Conservation (phyloP, 129 eudicot species). For the Sambucus nigra region DNA sequence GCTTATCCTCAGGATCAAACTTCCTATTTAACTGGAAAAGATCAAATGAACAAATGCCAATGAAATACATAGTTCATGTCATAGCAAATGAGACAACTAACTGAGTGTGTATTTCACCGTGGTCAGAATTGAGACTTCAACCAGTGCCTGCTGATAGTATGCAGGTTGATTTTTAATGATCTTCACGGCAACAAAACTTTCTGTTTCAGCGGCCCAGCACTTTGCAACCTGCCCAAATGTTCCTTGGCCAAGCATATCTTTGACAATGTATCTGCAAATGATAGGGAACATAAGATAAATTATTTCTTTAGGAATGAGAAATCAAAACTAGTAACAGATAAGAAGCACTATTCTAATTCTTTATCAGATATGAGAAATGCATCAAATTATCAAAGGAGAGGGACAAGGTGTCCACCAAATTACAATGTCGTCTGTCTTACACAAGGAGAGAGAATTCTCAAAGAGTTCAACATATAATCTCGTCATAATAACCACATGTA, state of each 20-base stretch:
- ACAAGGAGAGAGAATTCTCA: no score
- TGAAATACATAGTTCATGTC: neutral
- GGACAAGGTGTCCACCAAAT: no score
- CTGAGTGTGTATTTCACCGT: slow-evolving; percentile 29
- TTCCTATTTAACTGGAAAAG: slow-evolving; percentile 73
- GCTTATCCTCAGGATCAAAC: slow-evolving; percentile 97
- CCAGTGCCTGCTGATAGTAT: slow-evolving; percentile 90
- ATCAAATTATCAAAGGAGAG: no score
- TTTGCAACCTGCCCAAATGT: slow-evolving; percentile 99
- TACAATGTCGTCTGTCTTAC: no score
- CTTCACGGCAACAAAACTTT: slow-evolving; percentile 88
- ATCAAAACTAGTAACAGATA: neutral
- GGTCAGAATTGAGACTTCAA: slow-evolving; percentile 88
- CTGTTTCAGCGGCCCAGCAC: slow-evolving; percentile 88
- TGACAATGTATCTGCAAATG: slow-evolving; percentile 69
- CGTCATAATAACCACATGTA: no score
- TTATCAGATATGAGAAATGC: no score
- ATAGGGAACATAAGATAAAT: neutral
- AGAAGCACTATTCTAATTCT: neutral
- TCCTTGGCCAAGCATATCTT: slow-evolving; percentile 98
- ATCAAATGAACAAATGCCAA: slow-evolving; percentile 1
- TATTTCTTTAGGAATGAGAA: neutral
- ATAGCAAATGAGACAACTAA: slow-evolving; percentile 12
- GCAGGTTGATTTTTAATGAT: slow-evolving; percentile 91
- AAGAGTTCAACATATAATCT: no score